Evolutionary conservation across 495 filamentous ascomycete species (phyloP).

Genomic region (Poronia punctata): DNA sequence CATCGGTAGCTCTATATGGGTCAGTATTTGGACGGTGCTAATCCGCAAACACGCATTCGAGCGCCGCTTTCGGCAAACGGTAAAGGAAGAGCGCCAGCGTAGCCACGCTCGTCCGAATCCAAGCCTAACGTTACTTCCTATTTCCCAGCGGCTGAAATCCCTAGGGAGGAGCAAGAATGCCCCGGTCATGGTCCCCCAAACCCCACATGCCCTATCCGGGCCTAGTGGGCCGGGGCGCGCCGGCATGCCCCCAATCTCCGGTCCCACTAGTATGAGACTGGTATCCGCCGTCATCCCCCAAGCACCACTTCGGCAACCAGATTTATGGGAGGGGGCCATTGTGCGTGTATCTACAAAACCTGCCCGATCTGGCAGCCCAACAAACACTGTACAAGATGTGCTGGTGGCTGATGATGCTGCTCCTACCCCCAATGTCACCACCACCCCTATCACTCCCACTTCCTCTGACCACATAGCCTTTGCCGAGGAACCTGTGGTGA

Average conservation of each 20-base stretch:
- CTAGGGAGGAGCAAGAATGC: slow-evolving; percentile 15
- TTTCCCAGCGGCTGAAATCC: slow-evolving; percentile 16
- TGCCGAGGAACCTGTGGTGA: slow-evolving; percentile 15
- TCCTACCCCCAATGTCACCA: no score
- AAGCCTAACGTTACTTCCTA: slow-evolving; percentile 20
- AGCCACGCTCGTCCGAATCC: slow-evolving; percentile 18
- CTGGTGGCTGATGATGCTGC: no score
- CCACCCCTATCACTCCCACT: no score
- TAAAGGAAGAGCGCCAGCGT: slow-evolving; percentile 39
- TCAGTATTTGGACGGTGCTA: slow-evolving; percentile 54
- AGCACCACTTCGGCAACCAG: no score
- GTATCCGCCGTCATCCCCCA: slow-evolving; percentile 12
- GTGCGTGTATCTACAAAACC: no score
- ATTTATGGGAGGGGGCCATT: no score
- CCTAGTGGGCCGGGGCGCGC: neutral
- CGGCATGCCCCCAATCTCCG: slow-evolving; percentile 15
- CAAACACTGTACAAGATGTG: no score
- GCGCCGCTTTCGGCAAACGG: slow-evolving; percentile 52
- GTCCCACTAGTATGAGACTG: slow-evolving; percentile 15
- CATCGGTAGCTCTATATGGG: slow-evolving; percentile 63
- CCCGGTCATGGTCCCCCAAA: slow-evolving; percentile 1
- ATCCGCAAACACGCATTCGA: slow-evolving; percentile 68
- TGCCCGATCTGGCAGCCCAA: no score
- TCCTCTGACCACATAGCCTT: slow-evolving; percentile 24
- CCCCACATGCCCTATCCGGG: neutral